Percentiles rank a stretch among this genome's conserved stretches.
Evolutionary conservation across 225 moss, liverwort and hornwort genomes (phyloP).

Genomic region (Rhytidiadelphus loreus): DNA sequence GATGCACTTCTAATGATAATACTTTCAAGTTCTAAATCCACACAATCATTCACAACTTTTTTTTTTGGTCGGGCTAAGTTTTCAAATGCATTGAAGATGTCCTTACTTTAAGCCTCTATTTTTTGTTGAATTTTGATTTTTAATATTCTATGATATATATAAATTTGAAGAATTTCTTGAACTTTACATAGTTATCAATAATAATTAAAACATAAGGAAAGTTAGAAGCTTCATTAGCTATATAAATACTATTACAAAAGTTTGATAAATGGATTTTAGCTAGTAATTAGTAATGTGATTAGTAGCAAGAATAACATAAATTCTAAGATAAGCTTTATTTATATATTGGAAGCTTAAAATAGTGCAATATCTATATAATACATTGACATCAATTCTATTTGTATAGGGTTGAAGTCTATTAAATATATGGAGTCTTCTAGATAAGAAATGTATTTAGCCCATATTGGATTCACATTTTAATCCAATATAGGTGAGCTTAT

Average conservation of each 20-base stretch:
- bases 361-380: not conserved
- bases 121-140: not conserved
- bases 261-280: not conserved
- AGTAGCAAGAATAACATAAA: not conserved
- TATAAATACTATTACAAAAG: not conserved
- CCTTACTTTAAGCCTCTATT: not conserved
- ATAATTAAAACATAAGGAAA: not conserved
- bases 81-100: not conserved
- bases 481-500: not conserved
- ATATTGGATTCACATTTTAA: not conserved
- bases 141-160: not conserved
- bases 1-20: not conserved
- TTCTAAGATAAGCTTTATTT: not conserved
- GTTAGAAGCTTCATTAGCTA: not conserved
- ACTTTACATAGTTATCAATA: too few relatives aligned
- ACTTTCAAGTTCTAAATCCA: not conserved
- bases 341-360: too few relatives aligned
- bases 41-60: not conserved
- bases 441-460: not conserved
- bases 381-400: not conserved
- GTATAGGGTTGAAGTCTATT: not conserved
- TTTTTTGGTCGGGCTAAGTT: accelerated
- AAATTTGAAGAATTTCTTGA: not conserved
- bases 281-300: not conserved
- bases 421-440: not conserved